Evolutionary conservation across 306 rosid species (phyloP), one percentile per base, ranked within the genome.

Genomic region (Glycine soja): DNA sequence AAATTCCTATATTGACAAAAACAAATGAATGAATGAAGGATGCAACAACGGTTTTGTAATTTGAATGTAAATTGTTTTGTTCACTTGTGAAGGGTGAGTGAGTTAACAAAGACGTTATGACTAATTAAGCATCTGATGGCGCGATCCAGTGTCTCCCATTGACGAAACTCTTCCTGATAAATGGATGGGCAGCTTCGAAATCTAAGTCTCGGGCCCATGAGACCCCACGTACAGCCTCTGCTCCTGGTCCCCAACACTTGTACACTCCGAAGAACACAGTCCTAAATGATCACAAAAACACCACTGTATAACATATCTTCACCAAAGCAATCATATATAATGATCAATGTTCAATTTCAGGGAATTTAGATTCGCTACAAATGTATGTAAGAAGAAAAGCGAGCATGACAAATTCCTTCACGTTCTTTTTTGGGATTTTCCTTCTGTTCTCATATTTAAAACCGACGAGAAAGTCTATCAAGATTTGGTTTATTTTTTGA

Each of bases 111-210:
- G 5, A 42, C 1, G 45, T 14, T 2, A 13, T 15, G 15, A 15
- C 71, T 92, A 24, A 24, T 24, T 24, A 94, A 42, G 95, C 94
- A 78, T 92, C 97, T 16, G 83, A 56, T 8, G 94, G 97, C 10
- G 93, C 88, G 7, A 91, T 94, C 98, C 97, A 94, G 84, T 92
- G 98, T 62, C 95, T 90, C 2, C 97, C 98, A 85, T 94, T 94
- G 77, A 94, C 97, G 34, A 92, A 94, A 70, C 98, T 94, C 87
- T 94, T 91, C 0, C 58, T 86, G 4, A 94, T 85, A 74, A 94
- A 94, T 11, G 86, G 98, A 80, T 94, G 97, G 2, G 97, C 98
- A 3, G 87, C 14, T 4, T 90, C 80, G 30, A 79, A 92, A 68
- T 91, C 89, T 10, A 94, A 87, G 85, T 92, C 98, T 13, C 76